These are phyloP conservation scores for Puccinia triticina DNA, from an alignment of 1,284 basidiomycete species.

Conservation along the genomic window DNA sequence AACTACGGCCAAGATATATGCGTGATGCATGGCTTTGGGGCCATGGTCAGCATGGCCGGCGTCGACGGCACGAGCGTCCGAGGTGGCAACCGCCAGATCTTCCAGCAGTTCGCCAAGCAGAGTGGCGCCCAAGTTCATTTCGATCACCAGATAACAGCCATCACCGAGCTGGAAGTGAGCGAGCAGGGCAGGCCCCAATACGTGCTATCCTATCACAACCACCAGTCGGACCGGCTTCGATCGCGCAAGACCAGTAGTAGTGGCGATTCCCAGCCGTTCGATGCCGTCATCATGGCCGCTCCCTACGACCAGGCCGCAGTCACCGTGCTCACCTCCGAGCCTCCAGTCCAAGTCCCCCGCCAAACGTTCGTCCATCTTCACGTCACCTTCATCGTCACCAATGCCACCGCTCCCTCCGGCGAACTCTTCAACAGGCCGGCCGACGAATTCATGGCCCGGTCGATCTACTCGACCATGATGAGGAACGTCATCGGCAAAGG, in stretches of 20 bases:
- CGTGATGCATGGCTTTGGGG: constrained; percentile 78
- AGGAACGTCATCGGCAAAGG: constrained; percentile 63
- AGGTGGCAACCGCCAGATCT: constrained; percentile 84
- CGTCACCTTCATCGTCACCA: constrained; percentile 84
- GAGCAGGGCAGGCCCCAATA: constrained; percentile 1
- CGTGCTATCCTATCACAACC: constrained; percentile 54
- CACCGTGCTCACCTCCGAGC: constrained; percentile 60
- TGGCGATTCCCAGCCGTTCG: constrained; percentile 63
- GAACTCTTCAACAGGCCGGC: constrained; percentile 71
- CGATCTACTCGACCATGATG: constrained; percentile 75
- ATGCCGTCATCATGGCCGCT: constrained; percentile 73
- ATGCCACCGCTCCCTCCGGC: constrained; percentile 68
- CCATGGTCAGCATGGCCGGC: constrained; percentile 74
- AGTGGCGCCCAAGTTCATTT: constrained; percentile 73
- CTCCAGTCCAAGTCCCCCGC: constrained; percentile 65
- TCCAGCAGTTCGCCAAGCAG: constrained; percentile 74
- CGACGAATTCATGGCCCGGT: constrained; percentile 66
- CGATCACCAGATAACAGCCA: constrained; percentile 67
- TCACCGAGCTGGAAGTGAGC: constrained; percentile 36
- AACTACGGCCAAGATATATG: constrained; percentile 82
- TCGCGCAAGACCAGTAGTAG: constrained; percentile 20
- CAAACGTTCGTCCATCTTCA: constrained; percentile 81
- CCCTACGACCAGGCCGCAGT: constrained; percentile 72
- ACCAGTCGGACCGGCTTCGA: constrained; percentile 40
- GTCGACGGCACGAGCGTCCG: constrained; percentile 70